Evolutionary conservation across 2,329 filamentous ascomycete genomes (phyloP).

Genomic region (Colletotrichum musicola): DNA sequence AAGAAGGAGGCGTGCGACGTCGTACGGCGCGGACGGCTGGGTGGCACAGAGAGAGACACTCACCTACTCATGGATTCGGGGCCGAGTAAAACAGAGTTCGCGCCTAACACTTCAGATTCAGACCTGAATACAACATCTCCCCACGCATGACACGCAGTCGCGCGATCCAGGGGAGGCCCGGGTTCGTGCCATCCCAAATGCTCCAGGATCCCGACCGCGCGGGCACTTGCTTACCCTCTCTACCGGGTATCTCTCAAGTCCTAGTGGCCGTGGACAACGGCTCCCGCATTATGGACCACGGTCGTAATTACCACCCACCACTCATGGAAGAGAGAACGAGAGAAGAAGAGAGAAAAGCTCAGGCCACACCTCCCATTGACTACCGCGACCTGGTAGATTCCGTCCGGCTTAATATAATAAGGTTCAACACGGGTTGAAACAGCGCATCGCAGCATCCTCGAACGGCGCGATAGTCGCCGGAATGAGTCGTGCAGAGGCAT

Average conservation of each 20-base stretch:
- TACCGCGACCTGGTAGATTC: too few species aligned
- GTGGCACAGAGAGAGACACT: too few species aligned
- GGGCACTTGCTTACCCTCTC: neutral
- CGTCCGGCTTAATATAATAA: neutral
- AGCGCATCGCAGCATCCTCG: slow-evolving; percentile 1
- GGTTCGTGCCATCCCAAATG: neutral
- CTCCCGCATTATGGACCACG: too few species aligned
- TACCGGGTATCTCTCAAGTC: neutral
- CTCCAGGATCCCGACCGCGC: neutral
- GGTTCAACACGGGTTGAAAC: slow-evolving; percentile 8
- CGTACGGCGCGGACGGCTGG: too few species aligned
- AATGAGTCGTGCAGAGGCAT: slow-evolving; percentile 15
- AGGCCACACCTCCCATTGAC: neutral
- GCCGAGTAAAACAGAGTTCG: slow-evolving; percentile 11
- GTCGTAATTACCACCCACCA: too few species aligned
- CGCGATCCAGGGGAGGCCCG: neutral
- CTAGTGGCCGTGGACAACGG: too few species aligned
- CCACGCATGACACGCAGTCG: slow-evolving; percentile 7
- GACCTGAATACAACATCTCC: neutral
- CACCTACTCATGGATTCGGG: neutral
- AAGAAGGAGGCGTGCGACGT: too few species aligned
- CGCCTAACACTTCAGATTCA: neutral
- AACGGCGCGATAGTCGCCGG: neutral
- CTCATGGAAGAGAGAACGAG: too few species aligned
- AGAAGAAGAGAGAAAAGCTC: neutral